Evolutionary conservation across 768 basidiomycete species (phyloP).

Genomic region (Lactarius vividus): DNA sequence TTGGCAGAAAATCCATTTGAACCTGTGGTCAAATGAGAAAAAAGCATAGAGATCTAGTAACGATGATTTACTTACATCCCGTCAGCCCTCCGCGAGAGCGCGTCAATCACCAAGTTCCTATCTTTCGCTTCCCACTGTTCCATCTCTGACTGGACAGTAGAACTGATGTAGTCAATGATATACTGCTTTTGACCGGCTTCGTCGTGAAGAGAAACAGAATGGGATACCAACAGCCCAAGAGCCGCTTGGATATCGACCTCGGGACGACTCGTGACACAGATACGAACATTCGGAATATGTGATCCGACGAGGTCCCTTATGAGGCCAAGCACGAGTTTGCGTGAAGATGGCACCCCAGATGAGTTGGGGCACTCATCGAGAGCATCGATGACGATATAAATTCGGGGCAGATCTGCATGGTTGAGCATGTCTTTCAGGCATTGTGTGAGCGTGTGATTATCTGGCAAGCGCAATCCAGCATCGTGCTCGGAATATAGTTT

Average conservation of each 20-base stretch:
- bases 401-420: too few species aligned
- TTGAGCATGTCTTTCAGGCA: too few species aligned
- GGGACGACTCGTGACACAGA: constrained; percentile 7
- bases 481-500: not conserved
- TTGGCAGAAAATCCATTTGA: not conserved
- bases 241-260: not conserved
- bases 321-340: not conserved
- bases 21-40: not conserved
- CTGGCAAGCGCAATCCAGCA: not conserved
- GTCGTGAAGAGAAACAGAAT: constrained; percentile 10
- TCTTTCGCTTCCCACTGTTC: constrained; percentile 4
- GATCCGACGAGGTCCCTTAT: not conserved
- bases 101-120: not conserved
- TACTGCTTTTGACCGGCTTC: constrained; percentile 2
- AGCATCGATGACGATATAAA: too few species aligned
- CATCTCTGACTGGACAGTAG: constrained; percentile 2
- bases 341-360: too few species aligned
- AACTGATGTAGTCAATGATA: constrained; percentile 6
- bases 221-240: not conserved
- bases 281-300: not conserved
- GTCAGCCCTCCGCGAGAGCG: constrained; percentile 3
- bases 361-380: too few species aligned
- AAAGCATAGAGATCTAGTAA: too few species aligned
- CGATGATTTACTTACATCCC: not conserved
- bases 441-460: too few species aligned